phyloP scores from a whole-genome alignment of 192 early-diverging fungal genomes.

The Backusella morwellensis region DNA sequence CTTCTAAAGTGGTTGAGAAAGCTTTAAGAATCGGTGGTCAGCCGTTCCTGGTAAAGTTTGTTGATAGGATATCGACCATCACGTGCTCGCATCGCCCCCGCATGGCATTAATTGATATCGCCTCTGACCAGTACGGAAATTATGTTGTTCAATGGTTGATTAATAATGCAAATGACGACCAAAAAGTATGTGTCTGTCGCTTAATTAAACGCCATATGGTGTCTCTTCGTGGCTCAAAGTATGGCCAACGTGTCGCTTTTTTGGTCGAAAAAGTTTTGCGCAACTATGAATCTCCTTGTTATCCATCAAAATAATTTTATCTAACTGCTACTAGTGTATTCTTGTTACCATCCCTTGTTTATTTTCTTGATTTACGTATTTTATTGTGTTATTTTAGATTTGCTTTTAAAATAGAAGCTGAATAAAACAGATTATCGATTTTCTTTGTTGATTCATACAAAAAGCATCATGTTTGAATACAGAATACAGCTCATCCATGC shows the following conservation, averaged over 20 bases:
- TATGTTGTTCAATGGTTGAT: constrained; percentile 78
- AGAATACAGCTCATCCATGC: too few species aligned
- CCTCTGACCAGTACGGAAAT: constrained; percentile 77
- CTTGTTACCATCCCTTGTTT: background rate
- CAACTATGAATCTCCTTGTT: constrained; percentile 9
- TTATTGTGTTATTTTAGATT: background rate
- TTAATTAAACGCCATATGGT: constrained; percentile 68
- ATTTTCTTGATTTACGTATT: background rate
- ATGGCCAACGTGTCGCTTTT: constrained; percentile 60
- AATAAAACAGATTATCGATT: background rate
- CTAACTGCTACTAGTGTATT: background rate
- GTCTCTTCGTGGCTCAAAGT: constrained; percentile 65
- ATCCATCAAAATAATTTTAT: background rate
- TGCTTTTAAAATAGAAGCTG: background rate
- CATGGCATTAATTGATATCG: constrained; percentile 63
- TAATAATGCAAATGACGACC: constrained; percentile 52
- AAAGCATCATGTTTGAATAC: too few species aligned
- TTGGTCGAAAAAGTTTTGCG: constrained; percentile 26
- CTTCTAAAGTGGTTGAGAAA: constrained; percentile 78
- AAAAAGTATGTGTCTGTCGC: constrained; percentile 54
- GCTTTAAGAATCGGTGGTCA: constrained; percentile 45
- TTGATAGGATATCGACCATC: constrained; percentile 26
- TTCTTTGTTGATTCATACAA: too few species aligned
- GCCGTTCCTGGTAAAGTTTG: constrained; percentile 16
- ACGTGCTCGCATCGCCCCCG: constrained; percentile 34